A percentile compares a stretch with the other conserved stretches of the same genome.
Evolutionary conservation across 2,329 filamentous ascomycete species (phyloP).

Genomic region (Lachnellula subtilissima): DNA sequence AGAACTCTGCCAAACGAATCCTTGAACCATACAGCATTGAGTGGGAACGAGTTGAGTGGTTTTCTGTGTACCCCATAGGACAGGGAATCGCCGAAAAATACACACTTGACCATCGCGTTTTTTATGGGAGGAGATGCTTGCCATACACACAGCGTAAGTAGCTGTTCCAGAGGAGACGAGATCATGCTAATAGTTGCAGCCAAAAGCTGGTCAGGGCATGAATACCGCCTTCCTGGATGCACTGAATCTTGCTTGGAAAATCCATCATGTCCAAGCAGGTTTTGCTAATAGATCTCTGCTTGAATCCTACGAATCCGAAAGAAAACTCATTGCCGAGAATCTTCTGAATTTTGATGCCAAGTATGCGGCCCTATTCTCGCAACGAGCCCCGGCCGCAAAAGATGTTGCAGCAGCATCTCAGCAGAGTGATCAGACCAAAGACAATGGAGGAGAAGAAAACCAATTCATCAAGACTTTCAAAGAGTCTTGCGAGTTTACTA

Average conservation of each 20-base stretch:
- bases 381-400: slow-evolving; percentile 65
- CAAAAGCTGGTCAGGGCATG: slow-evolving; percentile 76
- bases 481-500: slow-evolving; percentile 85
- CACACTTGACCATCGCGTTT: slow-evolving; percentile 60
- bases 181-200: slow-evolving; percentile 52
- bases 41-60: slow-evolving; percentile 68
- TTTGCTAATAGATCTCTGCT: slow-evolving; percentile 72
- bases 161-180: slow-evolving; percentile 34
- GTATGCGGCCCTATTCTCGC: slow-evolving; percentile 86
- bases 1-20: slow-evolving; percentile 60
- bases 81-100: slow-evolving; percentile 67
- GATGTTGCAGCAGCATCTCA: slow-evolving; percentile 65
- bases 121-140: slow-evolving; percentile 76
- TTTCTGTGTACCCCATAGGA: slow-evolving; percentile 71
- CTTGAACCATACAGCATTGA: slow-evolving; percentile 62
- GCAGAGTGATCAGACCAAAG: slow-evolving; percentile 29
- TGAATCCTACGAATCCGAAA: slow-evolving; percentile 80
- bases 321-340: slow-evolving; percentile 77
- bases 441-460: slow-evolving; percentile 51
- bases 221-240: slow-evolving; percentile 77
- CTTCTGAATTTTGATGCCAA: slow-evolving; percentile 82
- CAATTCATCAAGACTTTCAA: slow-evolving; percentile 89
- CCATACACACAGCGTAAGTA: slow-evolving; percentile 67
- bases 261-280: slow-evolving; percentile 81
- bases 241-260: slow-evolving; percentile 92